A percentile compares a stretch with the other conserved stretches of the same genome.
These are phyloP conservation scores for Xanthoceras sorbifolium DNA, from an alignment of 345 rosid genomes.

Conservation along the genomic window DNA sequence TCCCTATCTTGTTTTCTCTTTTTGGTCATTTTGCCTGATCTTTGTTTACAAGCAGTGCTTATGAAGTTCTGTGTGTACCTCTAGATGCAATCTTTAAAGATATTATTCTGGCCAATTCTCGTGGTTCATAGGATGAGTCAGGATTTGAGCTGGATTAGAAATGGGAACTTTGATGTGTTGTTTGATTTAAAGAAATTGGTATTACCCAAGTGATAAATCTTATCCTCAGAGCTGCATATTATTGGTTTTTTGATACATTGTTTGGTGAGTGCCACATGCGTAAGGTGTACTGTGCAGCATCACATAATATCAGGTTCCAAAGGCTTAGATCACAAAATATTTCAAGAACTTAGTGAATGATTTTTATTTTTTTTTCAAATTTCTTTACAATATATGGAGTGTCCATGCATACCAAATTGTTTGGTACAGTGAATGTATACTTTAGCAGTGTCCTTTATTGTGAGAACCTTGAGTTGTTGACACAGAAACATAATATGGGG, in stretches of 20 bases:
- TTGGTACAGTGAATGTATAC: background rate
- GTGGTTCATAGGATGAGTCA: background rate
- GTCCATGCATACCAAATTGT: background rate
- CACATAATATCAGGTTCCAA: background rate
- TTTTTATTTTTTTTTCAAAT: background rate
- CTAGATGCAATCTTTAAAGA: background rate
- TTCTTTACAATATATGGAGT: background rate
- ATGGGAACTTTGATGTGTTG: background rate
- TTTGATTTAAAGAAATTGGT: background rate
- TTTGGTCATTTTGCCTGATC: background rate
- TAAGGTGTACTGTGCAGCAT: background rate
- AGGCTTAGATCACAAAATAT: background rate
- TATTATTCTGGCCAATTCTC: background rate
- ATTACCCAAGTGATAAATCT: background rate
- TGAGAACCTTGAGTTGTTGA: too few species aligned
- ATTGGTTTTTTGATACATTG: background rate
- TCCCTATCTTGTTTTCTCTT: constrained; percentile 3
- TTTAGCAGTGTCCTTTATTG: background rate
- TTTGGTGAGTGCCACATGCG: background rate
- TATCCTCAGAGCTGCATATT: background rate
- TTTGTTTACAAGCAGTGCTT: background rate
- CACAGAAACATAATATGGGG: background rate
- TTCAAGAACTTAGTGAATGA: background rate
- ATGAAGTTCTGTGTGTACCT: background rate
- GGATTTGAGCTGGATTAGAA: background rate